Percentiles rank a stretch among this genome's conserved stretches.
Evolutionary conservation across 495 filamentous ascomycete species (phyloP).

Genomic region (Aspergillus affinis): DNA sequence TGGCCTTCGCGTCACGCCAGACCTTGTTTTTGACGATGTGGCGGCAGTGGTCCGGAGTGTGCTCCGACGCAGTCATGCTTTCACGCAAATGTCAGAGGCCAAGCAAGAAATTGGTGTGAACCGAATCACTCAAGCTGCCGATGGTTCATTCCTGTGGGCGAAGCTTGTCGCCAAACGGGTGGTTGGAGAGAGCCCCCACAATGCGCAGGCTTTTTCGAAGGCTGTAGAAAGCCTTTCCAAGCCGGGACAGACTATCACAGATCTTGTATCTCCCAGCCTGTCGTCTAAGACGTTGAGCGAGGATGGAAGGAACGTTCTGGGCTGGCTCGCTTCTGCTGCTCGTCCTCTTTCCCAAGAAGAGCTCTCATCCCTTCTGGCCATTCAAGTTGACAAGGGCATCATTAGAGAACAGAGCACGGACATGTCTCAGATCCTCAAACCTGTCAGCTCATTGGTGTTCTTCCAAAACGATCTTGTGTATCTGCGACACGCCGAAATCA

Average conservation of each 20-base stretch:
- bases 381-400: conserved; percentile 31
- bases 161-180: conserved; percentile 35
- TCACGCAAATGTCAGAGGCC: conserved; percentile 10
- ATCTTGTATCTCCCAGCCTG: conserved; percentile 29
- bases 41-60: conserved; percentile 19
- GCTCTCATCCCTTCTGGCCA: conserved; percentile 26
- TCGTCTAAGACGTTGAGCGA: conserved; percentile 20
- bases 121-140: conserved; percentile 33
- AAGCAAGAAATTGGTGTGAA: conserved; percentile 31
- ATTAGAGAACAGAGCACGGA: conserved; percentile 26
- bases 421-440: conserved; percentile 21
- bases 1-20: conserved; percentile 18
- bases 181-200: conserved; percentile 20
- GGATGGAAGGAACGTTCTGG: conserved; percentile 29
- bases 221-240: conserved; percentile 25
- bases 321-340: conserved; percentile 35
- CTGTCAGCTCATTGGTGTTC: conserved; percentile 29
- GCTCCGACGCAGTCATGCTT: conserved; percentile 11
- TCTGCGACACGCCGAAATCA: conserved; percentile 35
- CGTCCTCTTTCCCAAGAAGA: conserved; percentile 32
- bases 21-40: conserved; percentile 26
- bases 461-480: conserved; percentile 36
- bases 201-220: conserved; percentile 25
- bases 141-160: conserved; percentile 40
- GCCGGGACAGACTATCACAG: conserved; percentile 26